Evolutionary conservation across 1,139 yeast genomes (phyloP).

Genomic region (Pichia kudriavzevii): DNA sequence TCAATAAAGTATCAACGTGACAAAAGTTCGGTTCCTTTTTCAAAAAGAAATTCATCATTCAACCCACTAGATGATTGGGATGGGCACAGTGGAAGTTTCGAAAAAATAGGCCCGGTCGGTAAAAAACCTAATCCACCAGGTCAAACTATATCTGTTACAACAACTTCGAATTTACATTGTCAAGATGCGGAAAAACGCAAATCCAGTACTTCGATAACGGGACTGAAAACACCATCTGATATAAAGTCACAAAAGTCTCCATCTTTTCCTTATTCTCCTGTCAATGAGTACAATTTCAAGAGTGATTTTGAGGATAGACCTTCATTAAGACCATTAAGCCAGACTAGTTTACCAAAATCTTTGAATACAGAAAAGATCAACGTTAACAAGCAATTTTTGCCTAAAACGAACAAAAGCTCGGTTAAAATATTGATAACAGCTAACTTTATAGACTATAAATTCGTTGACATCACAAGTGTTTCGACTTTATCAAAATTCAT

Average conservation of each 20-base stretch:
- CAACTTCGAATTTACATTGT: conserved; percentile 24
- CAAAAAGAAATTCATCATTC: conserved; percentile 4
- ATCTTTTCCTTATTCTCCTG: too few relatives aligned
- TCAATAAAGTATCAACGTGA: conserved; percentile 8
- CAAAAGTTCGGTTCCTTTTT: conserved; percentile 3
- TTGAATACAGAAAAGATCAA: too few relatives aligned
- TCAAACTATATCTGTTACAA: conserved; percentile 26
- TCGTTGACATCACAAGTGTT: conserved; percentile 7
- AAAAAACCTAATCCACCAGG: conserved; percentile 27
- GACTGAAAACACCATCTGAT: not conserved
- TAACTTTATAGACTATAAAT: conserved; percentile 13
- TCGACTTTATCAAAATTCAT: conserved; percentile 5
- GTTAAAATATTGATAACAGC: conserved; percentile 12
- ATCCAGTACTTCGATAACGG: not conserved
- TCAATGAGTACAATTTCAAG: not conserved
- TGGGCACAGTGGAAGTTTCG: conserved; percentile 22
- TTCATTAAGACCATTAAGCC: not conserved
- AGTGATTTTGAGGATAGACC: conserved; percentile 1
- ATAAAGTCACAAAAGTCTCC: too few relatives aligned
- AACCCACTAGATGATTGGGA: conserved; percentile 12
- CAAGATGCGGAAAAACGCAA: conserved; percentile 6
- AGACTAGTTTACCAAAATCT: too few relatives aligned
- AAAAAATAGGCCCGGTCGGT: conserved; percentile 28
- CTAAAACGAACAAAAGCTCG: conserved; percentile 1
- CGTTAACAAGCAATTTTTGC: conserved; percentile 9